Evolutionary conservation across 164 flowering plant genomes (phyloP).

Genomic region (Magnolia officinalis): DNA sequence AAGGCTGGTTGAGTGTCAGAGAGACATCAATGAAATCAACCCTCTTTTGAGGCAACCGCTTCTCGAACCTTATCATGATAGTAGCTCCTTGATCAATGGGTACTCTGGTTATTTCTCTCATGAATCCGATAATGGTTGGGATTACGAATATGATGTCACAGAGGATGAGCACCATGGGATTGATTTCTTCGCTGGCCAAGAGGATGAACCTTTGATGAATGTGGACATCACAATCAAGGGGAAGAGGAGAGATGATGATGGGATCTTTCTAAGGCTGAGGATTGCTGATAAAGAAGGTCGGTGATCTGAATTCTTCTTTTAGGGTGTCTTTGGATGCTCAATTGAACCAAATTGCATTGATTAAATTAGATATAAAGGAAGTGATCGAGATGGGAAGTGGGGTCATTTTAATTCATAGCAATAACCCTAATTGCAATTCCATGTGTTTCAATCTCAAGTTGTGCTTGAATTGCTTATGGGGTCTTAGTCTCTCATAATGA

Average conservation of each 20-base stretch:
- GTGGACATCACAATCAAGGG: slow-evolving; percentile 74
- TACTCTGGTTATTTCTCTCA: slow-evolving; percentile 28
- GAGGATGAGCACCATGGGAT: slow-evolving; percentile 44
- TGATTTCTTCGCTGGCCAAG: slow-evolving; percentile 55
- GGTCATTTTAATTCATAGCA: neutral
- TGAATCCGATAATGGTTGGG: slow-evolving; percentile 39
- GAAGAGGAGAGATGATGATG: slow-evolving; percentile 58
- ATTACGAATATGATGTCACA: slow-evolving; percentile 28
- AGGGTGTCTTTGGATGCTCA: neutral
- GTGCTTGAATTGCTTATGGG: neutral
- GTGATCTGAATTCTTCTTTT: slow-evolving; percentile 4
- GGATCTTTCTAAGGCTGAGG: slow-evolving; percentile 74
- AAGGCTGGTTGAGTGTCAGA: slow-evolving; percentile 31
- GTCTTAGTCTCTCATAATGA: no score
- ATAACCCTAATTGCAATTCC: neutral
- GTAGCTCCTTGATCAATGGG: slow-evolving; percentile 31
- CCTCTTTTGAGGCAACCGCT: slow-evolving; percentile 38
- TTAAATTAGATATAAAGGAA: no score
- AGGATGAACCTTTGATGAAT: slow-evolving; percentile 51
- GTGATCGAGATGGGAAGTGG: neutral
- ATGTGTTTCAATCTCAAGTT: neutral
- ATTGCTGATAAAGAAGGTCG: slow-evolving; percentile 83
- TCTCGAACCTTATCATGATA: slow-evolving; percentile 19
- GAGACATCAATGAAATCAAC: slow-evolving; percentile 29
- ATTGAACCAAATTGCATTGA: neutral